These are phyloP conservation scores for Phytopythium aichiense DNA, from an alignment of 352 stramenopile species.

Conservation along the genomic window DNA sequence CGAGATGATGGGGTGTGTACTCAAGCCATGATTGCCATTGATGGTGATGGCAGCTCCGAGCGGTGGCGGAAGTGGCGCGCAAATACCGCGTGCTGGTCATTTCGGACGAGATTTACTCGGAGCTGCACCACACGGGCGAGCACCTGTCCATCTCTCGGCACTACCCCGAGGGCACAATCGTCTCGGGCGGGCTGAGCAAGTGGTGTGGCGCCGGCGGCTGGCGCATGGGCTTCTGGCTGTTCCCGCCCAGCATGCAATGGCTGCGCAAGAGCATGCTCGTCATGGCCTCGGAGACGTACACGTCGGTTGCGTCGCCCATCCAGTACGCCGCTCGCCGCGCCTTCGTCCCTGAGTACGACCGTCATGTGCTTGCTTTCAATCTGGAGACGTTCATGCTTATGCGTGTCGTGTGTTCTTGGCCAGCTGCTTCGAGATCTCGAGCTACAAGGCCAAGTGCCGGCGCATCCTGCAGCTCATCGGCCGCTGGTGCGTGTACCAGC, in stretches of 20 bases:
- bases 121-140: slow-evolving; percentile 66
- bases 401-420: neutral
- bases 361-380: neutral
- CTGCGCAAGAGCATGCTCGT: slow-evolving; percentile 85
- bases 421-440: slow-evolving; percentile 70
- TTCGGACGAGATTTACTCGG: slow-evolving; percentile 88
- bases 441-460: slow-evolving; percentile 81
- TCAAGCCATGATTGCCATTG: neutral
- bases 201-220: slow-evolving; percentile 86
- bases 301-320: slow-evolving; percentile 80
- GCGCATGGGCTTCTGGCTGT: slow-evolving; percentile 88
- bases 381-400: neutral
- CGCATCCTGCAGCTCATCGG: slow-evolving; percentile 82
- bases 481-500: slow-evolving; percentile 77
- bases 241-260: slow-evolving; percentile 73
- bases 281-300: slow-evolving; percentile 89
- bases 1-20: neutral
- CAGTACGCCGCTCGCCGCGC: slow-evolving; percentile 79
- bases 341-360: slow-evolving; percentile 66
- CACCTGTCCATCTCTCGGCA: slow-evolving; percentile 84
- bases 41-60: slow-evolving; percentile 32
- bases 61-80: slow-evolving; percentile 63
- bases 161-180: slow-evolving; percentile 85
- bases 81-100: slow-evolving; percentile 88
- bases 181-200: slow-evolving; percentile 84